Evolutionary conservation across 176 grass and related monocot species (phyloP), one percentile per base, ranked within the genome.

Genomic region (Chloris gayana): DNA sequence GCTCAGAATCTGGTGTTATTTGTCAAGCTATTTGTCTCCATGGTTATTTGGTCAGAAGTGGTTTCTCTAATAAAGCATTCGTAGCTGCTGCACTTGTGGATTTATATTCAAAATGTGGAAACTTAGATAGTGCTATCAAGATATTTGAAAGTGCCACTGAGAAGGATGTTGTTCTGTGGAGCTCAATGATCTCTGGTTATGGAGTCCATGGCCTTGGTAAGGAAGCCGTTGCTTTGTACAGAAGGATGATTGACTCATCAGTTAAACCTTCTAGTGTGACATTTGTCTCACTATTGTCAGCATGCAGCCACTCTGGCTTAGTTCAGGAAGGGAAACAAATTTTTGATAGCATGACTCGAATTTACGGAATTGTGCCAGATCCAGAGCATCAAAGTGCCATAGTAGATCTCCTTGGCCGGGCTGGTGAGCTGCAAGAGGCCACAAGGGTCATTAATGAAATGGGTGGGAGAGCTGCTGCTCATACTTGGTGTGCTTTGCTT

Each of bases 141-240:
- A 31, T 94, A 45, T 94, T 91, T 64, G 76, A 80, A 75, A 87
- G 37, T 27, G 72, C 73, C 24, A 32, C 33, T 11, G 75, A 91
- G 41, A 94, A 94, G 70, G 92, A 92, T 49, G 74, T 87, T 35
- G 92, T 92, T 37, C 27, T 85, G 14, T 95, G 89, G 89, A 77
- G 87, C 69, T 89, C 89, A 41, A 92, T 95, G 89, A 89, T 95
- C 21, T 50, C 87, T 79, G 86, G 86, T 70, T 95, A 92, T 85
- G 92, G 92, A 73, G 34, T 87, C 24, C 92, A 95, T 85, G 92
- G 89, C 74, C 81, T 92, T 77, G 84, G 84, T 35, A 46, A 77
- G 58, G 39, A 85, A 72, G 93, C 89, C 61, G 24, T 90, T 65
- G 44, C 64, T 0, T 88, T 91, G 60, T 95, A 88, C 51, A 66